Conservation (phyloP, 2,329 filamentous ascomycete species). For the Aureobasidium sp. region DNA sequence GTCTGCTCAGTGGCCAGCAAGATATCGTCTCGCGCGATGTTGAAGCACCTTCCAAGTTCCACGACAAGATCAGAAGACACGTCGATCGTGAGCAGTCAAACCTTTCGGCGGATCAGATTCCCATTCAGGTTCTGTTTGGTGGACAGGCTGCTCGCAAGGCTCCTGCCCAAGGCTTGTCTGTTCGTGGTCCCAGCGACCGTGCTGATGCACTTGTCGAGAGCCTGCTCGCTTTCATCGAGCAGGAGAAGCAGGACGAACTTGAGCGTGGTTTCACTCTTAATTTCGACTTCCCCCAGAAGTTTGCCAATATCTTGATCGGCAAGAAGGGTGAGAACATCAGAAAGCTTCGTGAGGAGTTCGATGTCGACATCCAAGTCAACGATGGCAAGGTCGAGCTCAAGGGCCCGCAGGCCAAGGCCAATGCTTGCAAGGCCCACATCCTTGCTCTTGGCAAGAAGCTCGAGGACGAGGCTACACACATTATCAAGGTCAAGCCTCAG, state of each 20-base stretch:
- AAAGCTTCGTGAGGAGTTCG: constrained; percentile 58
- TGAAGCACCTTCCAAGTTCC: constrained; percentile 50
- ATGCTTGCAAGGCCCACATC: constrained; percentile 77
- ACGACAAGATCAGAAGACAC: constrained; percentile 54
- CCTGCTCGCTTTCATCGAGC: constrained; percentile 68
- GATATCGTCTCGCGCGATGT: constrained; percentile 47
- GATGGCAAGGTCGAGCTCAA: constrained; percentile 93
- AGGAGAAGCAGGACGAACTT: constrained; percentile 86
- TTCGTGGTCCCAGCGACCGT: constrained; percentile 66
- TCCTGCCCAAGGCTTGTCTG: constrained; percentile 46
- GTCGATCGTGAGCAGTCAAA: constrained; percentile 47
- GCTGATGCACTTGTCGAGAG: constrained; percentile 66
- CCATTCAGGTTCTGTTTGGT: constrained; percentile 47
- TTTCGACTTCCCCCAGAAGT: constrained; percentile 94
- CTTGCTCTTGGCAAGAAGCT: constrained; percentile 67
- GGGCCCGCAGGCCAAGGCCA: constrained; percentile 89
- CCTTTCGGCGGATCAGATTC: constrained; percentile 41
- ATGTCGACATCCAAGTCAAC: constrained; percentile 76
- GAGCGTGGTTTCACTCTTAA: constrained; percentile 78
- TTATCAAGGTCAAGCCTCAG: constrained; percentile 83
- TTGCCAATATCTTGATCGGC: constrained; percentile 73
- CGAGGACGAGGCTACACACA: constrained; percentile 82
- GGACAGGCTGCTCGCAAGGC: constrained; percentile 42
- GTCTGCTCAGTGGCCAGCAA: constrained; percentile 45
- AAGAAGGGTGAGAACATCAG: constrained; percentile 60